phyloP scores from a whole-genome alignment of 306 rosid genomes.

The Lupinus albus region DNA sequence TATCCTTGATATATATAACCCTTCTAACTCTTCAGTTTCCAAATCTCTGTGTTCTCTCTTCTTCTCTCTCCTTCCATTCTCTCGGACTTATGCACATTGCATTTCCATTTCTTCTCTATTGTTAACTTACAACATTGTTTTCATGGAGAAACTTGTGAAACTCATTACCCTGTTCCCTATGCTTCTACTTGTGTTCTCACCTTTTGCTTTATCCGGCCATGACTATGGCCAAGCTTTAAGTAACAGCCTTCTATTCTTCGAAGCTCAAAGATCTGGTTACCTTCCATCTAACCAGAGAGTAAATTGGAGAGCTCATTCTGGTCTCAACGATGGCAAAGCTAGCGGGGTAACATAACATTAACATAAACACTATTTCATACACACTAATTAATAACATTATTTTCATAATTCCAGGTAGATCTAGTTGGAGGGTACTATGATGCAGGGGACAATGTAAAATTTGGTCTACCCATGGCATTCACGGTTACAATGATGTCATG shows the following conservation, averaged over 20 bases:
- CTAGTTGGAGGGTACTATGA: conserved; percentile 96
- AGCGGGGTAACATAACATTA: conserved; percentile 58
- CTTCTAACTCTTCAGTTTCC: conserved; percentile 53
- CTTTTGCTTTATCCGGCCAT: conserved; percentile 61
- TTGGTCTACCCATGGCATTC: conserved; percentile 95
- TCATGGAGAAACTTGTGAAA: conserved; percentile 55
- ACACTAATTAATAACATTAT: too few species aligned
- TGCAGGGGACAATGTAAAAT: conserved; percentile 98
- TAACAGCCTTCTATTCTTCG: conserved; percentile 90
- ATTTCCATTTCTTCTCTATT: conserved; percentile 19
- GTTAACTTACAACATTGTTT: background rate
- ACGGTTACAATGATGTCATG: conserved; percentile 96
- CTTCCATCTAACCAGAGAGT: conserved; percentile 84
- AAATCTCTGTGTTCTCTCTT: conserved; percentile 41
- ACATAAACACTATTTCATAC: too few species aligned
- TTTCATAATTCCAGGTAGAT: conserved; percentile 60
- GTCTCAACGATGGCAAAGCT: conserved; percentile 83
- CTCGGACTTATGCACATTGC: conserved; percentile 49
- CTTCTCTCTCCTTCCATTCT: conserved; percentile 9
- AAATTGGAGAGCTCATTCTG: conserved; percentile 89
- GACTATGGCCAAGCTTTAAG: conserved; percentile 84
- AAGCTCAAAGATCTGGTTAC: conserved; percentile 94
- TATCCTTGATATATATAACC: conserved; percentile 57
- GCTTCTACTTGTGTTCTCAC: conserved; percentile 48
- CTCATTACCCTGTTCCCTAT: conserved; percentile 48